Base-by-base conservation (phyloP, 1,139 yeast species). In the Candida buenavistaensis region DNA sequence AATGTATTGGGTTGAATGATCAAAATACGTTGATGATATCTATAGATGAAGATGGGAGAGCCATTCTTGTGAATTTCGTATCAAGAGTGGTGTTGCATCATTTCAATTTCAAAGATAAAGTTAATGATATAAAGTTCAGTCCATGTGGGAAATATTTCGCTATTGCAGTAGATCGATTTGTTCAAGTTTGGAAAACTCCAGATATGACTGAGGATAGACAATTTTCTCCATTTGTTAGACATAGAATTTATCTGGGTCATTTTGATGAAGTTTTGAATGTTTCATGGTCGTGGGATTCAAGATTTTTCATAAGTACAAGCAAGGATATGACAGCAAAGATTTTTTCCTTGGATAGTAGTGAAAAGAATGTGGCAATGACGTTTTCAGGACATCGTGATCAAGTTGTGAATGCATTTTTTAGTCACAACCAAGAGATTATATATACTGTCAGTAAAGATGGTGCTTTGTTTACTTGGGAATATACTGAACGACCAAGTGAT, bases 101-200 rank as follows among this genome's bases (percentile, higher is more conserved):
- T 60, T 89, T 92, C 72, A 94, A 89, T 57, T 92, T 94, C 65
- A 87, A 84, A 54, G 95, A 84, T 21, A 65, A 61, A 32, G 95
- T 92, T 11, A 59, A 66, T 28, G 94, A 83, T 47, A 61, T 92
- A 28, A 77, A 82, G 51, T 92, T 92, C 59, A 81, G 96, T 38
- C 95, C 96, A 2, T 89, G 88, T 61, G 97, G 98, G 2, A 72
- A 70, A 31, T 78, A 80, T 52, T 89, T 94, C 62, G 97, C 97
- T 9, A 75, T 89, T 26, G 95, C 95, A 2, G 70, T 81, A 25
- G 90, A 87, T 5, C 68, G 95, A 48, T 83, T 85, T 41, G 65
- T 92, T 16, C 97, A 94, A 56, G 85, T 92, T 9, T 92, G 99
- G 99, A 82, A 79, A 51, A 88, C 97, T 1, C 97, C 97, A 0